These are phyloP conservation scores for Pichia sp. DNA, from an alignment of 1,139 yeast species.

Conservation along the genomic window DNA sequence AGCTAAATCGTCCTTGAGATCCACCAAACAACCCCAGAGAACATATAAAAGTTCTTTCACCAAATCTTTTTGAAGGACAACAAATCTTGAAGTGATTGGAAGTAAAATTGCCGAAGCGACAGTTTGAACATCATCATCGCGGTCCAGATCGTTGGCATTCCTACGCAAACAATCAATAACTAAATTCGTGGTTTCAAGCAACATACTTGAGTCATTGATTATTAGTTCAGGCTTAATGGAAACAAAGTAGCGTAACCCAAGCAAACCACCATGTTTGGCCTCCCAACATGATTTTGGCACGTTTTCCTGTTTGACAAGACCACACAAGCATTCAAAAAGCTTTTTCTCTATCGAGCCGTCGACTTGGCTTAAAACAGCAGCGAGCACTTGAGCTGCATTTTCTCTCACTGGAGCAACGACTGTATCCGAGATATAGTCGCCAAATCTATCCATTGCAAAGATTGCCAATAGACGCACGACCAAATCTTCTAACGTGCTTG, in stretches of 20 bases:
- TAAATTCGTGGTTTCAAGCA: conserved; percentile 74
- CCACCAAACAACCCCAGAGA: conserved; percentile 84
- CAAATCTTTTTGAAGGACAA: conserved; percentile 54
- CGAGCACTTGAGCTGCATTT: conserved; percentile 91
- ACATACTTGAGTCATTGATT: conserved; percentile 50
- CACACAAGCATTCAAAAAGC: conserved; percentile 64
- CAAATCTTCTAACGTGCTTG: conserved; percentile 76
- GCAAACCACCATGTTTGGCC: conserved; percentile 97
- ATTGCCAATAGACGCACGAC: conserved; percentile 82
- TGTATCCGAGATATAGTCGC: conserved; percentile 95
- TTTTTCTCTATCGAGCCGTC: conserved; percentile 52
- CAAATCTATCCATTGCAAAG: conserved; percentile 91
- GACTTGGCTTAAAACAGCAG: conserved; percentile 77
- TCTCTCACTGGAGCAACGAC: conserved; percentile 98
- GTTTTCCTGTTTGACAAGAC: conserved; percentile 67
- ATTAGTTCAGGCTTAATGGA: conserved; percentile 82
- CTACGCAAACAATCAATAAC: conserved; percentile 71
- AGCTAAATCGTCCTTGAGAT: conserved; percentile 83
- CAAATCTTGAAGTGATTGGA: conserved; percentile 85
- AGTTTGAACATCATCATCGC: conserved; percentile 90
- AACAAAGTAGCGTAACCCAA: conserved; percentile 88
- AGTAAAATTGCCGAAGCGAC: conserved; percentile 92
- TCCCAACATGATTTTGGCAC: conserved; percentile 65
- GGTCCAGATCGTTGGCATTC: conserved; percentile 49
- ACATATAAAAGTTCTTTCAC: conserved; percentile 68